These are phyloP conservation scores for Paratinospora sagittata DNA, from an alignment of 164 flowering plant genomes.

Conservation along the genomic window DNA sequence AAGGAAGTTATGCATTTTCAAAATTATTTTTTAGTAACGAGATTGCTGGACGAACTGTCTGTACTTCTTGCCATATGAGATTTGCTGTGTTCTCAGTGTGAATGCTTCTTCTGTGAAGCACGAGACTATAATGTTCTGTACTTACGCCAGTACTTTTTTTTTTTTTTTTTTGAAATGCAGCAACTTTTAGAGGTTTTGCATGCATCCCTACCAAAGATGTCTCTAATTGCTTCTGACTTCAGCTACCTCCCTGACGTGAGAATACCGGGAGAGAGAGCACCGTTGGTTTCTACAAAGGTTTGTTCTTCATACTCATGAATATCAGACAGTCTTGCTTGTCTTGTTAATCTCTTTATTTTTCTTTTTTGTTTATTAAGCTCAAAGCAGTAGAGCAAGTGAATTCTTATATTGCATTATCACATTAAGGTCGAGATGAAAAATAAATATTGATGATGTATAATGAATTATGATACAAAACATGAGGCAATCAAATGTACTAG, in stretches of 20 bases:
- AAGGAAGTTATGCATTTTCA: background rate
- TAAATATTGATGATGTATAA: background rate
- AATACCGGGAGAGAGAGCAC: conserved; percentile 92
- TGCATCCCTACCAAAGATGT: conserved; percentile 87
- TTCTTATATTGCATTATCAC: background rate
- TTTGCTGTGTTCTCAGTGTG: background rate
- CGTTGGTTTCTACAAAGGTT: conserved; percentile 91
- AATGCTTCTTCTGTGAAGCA: background rate
- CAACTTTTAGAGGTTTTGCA: conserved; percentile 77
- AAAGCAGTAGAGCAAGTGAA: background rate
- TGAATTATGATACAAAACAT: background rate
- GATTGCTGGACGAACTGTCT: background rate
- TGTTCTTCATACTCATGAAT: conserved; percentile 2
- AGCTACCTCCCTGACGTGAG: conserved; percentile 93
- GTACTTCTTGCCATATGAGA: too few relatives aligned
- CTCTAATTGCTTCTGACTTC: conserved; percentile 94
- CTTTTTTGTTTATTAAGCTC: background rate
- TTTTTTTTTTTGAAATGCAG: conserved; percentile 44
- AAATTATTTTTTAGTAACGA: background rate
- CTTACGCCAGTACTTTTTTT: conserved; percentile 5
- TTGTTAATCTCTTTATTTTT: background rate
- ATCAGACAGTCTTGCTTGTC: background rate
- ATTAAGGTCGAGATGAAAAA: background rate
- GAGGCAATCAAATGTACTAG: background rate
- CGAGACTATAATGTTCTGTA: background rate